Conservation (phyloP, 1,139 yeast species). For the Taphrina sp. region DNA sequence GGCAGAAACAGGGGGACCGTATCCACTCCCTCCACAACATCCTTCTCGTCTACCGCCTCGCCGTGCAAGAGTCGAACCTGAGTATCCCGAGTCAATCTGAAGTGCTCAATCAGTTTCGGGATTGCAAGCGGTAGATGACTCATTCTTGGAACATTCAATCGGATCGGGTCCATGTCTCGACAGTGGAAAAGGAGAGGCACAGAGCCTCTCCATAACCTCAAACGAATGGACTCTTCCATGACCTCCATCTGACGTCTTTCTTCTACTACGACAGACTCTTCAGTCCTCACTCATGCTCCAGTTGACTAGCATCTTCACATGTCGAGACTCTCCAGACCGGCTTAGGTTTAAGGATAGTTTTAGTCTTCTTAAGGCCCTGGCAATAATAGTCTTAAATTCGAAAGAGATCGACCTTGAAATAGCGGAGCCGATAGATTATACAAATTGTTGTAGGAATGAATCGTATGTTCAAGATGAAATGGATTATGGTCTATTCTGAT, state of each 20-base stretch:
- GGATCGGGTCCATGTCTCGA: not conserved
- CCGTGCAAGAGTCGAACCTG: not conserved
- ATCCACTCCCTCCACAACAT: not conserved
- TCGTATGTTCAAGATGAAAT: not conserved
- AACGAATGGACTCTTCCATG: slow-evolving; percentile 11
- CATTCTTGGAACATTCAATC: slow-evolving; percentile 18
- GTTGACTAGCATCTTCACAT: too few relatives aligned
- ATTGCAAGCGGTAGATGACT: slow-evolving; percentile 8
- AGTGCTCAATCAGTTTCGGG: slow-evolving; percentile 2
- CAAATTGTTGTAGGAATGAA: not conserved
- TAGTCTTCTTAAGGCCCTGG: too few relatives aligned
- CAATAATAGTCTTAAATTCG: too few relatives aligned
- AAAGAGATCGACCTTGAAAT: too few relatives aligned
- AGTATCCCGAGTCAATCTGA: not conserved
- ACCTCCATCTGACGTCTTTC: too few relatives aligned
- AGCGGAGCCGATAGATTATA: too few relatives aligned
- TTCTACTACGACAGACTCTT: too few relatives aligned
- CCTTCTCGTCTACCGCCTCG: not conserved
- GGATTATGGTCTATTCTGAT: not conserved
- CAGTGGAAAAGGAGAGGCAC: slow-evolving; percentile 1
- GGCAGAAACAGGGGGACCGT: slow-evolving; percentile 20
- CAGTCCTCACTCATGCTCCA: too few relatives aligned
- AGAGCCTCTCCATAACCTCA: slow-evolving; percentile 20
- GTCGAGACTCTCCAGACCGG: too few relatives aligned
- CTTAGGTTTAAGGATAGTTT: too few relatives aligned